Base-by-base conservation (phyloP, 257 asterid species). In the Marsdenia floribunda region DNA sequence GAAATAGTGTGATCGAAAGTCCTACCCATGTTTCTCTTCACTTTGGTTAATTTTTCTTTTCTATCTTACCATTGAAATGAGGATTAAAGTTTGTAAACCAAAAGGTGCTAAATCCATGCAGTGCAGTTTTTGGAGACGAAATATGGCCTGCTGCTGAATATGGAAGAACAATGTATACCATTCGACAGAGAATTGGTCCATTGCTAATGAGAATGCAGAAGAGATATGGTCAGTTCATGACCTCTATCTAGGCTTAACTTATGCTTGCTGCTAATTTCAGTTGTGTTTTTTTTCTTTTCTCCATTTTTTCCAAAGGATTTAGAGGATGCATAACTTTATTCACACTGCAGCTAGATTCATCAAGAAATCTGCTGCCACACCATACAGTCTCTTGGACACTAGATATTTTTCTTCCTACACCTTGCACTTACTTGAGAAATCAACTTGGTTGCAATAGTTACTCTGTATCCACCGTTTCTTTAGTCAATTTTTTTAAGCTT, bases 111-210 rank as follows among this genome's bases (percentile, higher is more conserved):
- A 76, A 65, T 75, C 61, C 65, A 74, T 85, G 84, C 96, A 93
- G 98, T 92, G 98, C 98, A 86, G 97, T 93, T 74, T 93, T 93
- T 79, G 98, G 97, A 80, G 93, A 89, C 24, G 97, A 93, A 79
- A 93, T 91, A 79, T 93, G 98, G 98, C 98, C 96, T 44, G 97
- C 98, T 63, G 98, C 97, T 78, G 98, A 93, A 82, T 93, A 93
- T 75, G 98, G 98, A 60, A 82, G 98, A 88, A 93, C 98, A 70
- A 93, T 93, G 98, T 93, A 93, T 60, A 90, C 97, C 79, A 93
- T 93, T 46, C 85, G 96, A 38, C 96, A 90, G 73, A 85, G 98
- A 82, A 78, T 93, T 65, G 98, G 97, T 42, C 98, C 98, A 0
- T 82, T 93, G 59, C 86, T 90, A 72, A 93, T 91, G 93, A 90